These are phyloP conservation scores for Evernia prunastri DNA, from an alignment of 495 filamentous ascomycete genomes.

Conservation along the genomic window DNA sequence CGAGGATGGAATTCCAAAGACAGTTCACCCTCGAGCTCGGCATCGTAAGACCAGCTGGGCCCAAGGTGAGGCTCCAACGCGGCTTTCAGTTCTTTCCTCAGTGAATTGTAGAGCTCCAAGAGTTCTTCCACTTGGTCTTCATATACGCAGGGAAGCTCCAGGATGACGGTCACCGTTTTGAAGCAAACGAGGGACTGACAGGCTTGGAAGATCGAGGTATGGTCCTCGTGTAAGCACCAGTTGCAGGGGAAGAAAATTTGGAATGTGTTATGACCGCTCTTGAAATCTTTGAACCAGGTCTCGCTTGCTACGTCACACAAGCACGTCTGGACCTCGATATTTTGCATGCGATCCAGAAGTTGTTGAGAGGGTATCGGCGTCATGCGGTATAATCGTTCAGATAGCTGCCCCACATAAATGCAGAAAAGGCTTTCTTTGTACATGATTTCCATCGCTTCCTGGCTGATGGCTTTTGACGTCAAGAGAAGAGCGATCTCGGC, in stretches of 20 bases:
- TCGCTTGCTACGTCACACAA: neutral
- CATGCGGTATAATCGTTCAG: neutral
- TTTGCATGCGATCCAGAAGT: neutral
- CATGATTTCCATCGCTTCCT: neutral
- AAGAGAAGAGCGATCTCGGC: constrained; percentile 2
- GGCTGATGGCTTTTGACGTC: neutral
- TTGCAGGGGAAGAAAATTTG: neutral
- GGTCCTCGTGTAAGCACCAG: neutral
- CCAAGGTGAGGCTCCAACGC: neutral
- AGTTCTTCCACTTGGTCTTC: neutral
- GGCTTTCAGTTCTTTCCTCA: neutral
- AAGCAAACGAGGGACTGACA: neutral
- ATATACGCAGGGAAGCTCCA: neutral
- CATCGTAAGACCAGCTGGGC: neutral
- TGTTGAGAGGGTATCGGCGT: neutral
- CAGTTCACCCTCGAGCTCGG: neutral
- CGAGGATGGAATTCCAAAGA: neutral
- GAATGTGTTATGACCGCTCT: neutral
- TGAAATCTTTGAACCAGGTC: neutral
- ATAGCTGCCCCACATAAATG: neutral
- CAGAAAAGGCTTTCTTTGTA: neutral
- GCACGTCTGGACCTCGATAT: neutral
- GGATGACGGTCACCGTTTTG: neutral
- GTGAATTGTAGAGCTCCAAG: neutral
- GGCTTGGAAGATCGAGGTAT: neutral